Conservation (phyloP, 768 basidiomycete species). For the Daedalea quercina region DNA sequence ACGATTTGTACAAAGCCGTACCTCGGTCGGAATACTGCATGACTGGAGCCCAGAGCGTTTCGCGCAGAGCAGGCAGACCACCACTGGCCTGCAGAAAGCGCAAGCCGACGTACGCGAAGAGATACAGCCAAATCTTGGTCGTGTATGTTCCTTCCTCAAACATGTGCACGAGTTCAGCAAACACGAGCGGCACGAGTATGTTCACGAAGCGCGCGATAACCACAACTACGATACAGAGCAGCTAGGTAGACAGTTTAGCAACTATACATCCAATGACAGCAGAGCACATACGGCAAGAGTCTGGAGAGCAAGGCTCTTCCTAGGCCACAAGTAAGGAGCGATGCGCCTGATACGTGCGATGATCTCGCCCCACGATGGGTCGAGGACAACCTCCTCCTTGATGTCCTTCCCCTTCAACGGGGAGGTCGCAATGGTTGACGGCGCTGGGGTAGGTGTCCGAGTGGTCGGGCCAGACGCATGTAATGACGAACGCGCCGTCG, state of each 20-base stretch:
- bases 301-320: constrained; percentile 58
- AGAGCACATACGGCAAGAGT: constrained; percentile 48
- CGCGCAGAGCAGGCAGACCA: constrained; percentile 62
- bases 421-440: constrained; percentile 27
- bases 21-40: constrained; percentile 83
- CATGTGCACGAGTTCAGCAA: constrained; percentile 57
- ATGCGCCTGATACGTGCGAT: constrained; percentile 58
- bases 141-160: constrained; percentile 39
- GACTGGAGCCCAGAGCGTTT: constrained; percentile 76
- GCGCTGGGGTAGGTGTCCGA: constrained; percentile 33
- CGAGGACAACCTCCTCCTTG: constrained; percentile 48
- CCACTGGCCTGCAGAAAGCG: constrained; percentile 73
- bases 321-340: constrained; percentile 82
- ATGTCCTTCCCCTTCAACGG: constrained; percentile 18
- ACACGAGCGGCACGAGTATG: constrained; percentile 58
- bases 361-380: constrained; percentile 70
- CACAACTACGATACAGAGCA: constrained; percentile 64
- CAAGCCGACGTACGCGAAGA: constrained; percentile 61
- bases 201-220: constrained; percentile 74
- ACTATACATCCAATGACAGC: constrained; percentile 2
- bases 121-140: constrained; percentile 58
- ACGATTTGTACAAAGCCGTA: constrained; percentile 21
- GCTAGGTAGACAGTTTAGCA: constrained; percentile 27
- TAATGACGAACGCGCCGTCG: constrained; percentile 37
- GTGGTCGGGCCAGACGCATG: constrained; percentile 50